These are phyloP conservation scores for Trifolium dubium DNA, from an alignment of 306 rosid genomes.

Conservation along the genomic window DNA sequence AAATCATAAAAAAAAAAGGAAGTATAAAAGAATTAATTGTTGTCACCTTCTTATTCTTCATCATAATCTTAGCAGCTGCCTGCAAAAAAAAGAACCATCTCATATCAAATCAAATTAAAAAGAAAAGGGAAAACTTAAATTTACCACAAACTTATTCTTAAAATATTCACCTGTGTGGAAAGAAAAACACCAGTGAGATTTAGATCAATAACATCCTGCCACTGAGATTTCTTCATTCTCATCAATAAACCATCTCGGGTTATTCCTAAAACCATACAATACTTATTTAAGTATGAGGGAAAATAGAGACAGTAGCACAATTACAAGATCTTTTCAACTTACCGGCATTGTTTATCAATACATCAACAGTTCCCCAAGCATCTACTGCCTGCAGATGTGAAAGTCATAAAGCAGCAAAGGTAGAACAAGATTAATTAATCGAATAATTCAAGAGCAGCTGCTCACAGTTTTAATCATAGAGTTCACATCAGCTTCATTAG, in stretches of 20 bases:
- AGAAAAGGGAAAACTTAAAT: slow-evolving; percentile 16
- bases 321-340: slow-evolving; percentile 34
- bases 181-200: slow-evolving; percentile 95
- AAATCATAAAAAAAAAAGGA: not conserved
- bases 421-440: slow-evolving; percentile 35
- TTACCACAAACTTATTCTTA: slow-evolving; percentile 11
- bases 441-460: slow-evolving; percentile 38
- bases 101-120: slow-evolving; percentile 31
- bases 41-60: slow-evolving; percentile 90
- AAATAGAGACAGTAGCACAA: slow-evolving; percentile 12
- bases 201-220: slow-evolving; percentile 94
- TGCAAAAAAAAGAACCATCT: slow-evolving; percentile 46
- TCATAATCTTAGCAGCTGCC: slow-evolving; percentile 96
- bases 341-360: slow-evolving; percentile 92
- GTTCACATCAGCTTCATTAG: slow-evolving; percentile 85
- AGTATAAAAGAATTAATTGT: not conserved
- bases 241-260: slow-evolving; percentile 90
- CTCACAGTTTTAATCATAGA: slow-evolving; percentile 90
- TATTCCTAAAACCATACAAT: slow-evolving; percentile 65
- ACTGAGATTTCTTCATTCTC: slow-evolving; percentile 95
- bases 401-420: slow-evolving; percentile 47
- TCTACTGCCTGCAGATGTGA: slow-evolving; percentile 71
- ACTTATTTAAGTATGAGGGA: slow-evolving; percentile 26
- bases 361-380: slow-evolving; percentile 98
- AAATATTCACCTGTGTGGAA: slow-evolving; percentile 74